phyloP scores from a whole-genome alignment of 169 alveolate genomes.

The Cryptosporidium andersoni region DNA sequence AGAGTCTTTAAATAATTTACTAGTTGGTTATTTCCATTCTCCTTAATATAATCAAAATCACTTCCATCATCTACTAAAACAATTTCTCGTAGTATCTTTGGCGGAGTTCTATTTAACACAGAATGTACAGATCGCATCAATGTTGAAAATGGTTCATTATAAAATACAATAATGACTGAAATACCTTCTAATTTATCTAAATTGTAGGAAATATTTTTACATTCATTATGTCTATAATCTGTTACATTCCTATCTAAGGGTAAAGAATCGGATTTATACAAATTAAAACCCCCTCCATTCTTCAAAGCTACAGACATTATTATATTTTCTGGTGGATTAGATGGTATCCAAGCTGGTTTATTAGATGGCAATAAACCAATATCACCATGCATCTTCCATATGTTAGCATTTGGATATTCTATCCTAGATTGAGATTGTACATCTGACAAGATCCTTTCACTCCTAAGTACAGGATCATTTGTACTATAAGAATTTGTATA shows the following conservation, averaged over 20 bases:
- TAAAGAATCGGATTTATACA: conserved; percentile 73
- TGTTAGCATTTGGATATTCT: conserved; percentile 53
- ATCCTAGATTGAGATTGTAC: not conserved
- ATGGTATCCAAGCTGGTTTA: conserved; percentile 57
- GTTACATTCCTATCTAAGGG: conserved; percentile 76
- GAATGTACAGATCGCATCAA: conserved; percentile 78
- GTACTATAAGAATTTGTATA: not conserved
- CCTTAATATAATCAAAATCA: conserved; percentile 40
- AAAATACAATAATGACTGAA: conserved; percentile 76
- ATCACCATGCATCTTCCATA: conserved; percentile 70
- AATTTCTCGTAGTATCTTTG: conserved; percentile 74
- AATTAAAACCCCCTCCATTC: conserved; percentile 78
- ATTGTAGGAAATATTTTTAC: conserved; percentile 64
- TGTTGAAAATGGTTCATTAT: conserved; percentile 77
- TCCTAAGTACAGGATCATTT: not conserved
- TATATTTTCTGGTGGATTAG: conserved; percentile 60
- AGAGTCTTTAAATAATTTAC: conserved; percentile 67
- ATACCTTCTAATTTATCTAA: conserved; percentile 69
- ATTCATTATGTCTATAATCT: conserved; percentile 70
- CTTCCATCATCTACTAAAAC: conserved; percentile 78
- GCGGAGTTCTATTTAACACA: conserved; percentile 76
- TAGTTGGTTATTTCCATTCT: conserved; percentile 42
- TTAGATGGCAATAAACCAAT: conserved; percentile 41
- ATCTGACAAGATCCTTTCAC: conserved; percentile 15
- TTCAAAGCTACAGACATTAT: conserved; percentile 71